Percentiles rank a stretch among this genome's conserved stretches.
Conservation (phyloP, 805 yeast genomes). For the Maudiozyma pseudohumilis region DNA sequence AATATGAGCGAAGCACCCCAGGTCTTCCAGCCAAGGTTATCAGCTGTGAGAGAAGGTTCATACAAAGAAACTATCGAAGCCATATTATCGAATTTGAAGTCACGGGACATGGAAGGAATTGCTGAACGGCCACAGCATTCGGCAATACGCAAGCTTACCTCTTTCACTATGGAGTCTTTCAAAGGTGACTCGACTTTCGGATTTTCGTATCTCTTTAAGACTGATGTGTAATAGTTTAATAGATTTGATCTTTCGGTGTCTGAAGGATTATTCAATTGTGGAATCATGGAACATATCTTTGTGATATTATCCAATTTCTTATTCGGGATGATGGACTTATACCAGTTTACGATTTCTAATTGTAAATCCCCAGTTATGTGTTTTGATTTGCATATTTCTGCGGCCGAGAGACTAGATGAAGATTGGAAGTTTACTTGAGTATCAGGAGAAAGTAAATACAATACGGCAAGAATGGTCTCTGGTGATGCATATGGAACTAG, state of each 20-base stretch:
- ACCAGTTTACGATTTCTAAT: conserved; percentile 36
- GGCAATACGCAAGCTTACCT: conserved; percentile 57
- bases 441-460: conserved; percentile 41
- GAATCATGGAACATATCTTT: conserved; percentile 25
- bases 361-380: conserved; percentile 24
- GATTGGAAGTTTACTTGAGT: conserved; percentile 40
- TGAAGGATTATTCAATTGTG: conserved; percentile 5
- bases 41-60: conserved; percentile 83
- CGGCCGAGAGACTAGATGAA: conserved; percentile 6
- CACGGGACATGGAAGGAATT: conserved; percentile 58
- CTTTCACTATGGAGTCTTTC: conserved; percentile 32
- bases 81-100: conserved; percentile 39
- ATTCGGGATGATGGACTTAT: conserved; percentile 29
- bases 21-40: conserved; percentile 82
- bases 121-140: conserved; percentile 83
- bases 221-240: conserved; percentile 34
- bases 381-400: conserved; percentile 28
- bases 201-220: conserved; percentile 25
- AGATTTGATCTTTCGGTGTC: conserved; percentile 12
- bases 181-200: neutral
- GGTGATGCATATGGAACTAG: conserved; percentile 37
- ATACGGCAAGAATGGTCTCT: conserved; percentile 34
- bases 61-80: conserved; percentile 31
- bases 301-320: conserved; percentile 17
- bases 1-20: conserved; percentile 89